Conservation (phyloP, 176 grass and related monocot genomes). For the Cenchrus americanus region DNA sequence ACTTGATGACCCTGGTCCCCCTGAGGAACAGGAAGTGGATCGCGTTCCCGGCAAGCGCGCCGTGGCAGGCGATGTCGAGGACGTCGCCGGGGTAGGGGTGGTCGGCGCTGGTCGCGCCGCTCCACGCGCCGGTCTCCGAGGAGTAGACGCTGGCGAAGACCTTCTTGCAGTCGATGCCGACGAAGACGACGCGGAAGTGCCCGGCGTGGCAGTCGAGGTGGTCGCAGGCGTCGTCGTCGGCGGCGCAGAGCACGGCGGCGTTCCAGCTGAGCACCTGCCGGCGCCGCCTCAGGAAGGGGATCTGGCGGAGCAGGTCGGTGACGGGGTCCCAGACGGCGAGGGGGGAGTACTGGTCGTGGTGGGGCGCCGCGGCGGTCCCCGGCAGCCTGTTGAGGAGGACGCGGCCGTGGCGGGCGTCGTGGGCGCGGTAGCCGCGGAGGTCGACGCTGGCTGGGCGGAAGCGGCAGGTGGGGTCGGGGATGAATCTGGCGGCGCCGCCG, state of each 20-base stretch:
- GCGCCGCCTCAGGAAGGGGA: neutral
- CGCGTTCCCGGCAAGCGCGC: neutral
- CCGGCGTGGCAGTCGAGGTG: neutral
- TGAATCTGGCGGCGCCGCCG: neutral
- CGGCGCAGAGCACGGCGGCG: conserved; percentile 25
- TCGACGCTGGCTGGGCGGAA: neutral
- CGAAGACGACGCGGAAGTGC: conserved; percentile 8
- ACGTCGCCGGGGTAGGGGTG: neutral
- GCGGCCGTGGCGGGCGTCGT: conserved; percentile 25
- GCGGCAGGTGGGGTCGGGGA: neutral
- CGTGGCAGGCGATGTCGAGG: neutral
- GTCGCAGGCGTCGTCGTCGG: neutral
- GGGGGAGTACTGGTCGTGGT: no score
- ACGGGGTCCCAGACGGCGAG: conserved; percentile 25
- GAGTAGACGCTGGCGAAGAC: conserved; percentile 1
- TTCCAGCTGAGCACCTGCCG: neutral
- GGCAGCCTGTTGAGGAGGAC: neutral
- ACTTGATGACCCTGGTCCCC: neutral
- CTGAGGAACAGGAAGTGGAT: neutral
- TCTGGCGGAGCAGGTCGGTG: neutral
- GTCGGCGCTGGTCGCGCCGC: neutral
- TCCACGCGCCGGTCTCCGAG: neutral
- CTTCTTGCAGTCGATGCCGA: neutral
- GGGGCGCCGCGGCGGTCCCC: neutral
- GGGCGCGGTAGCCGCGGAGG: neutral